Conservation (phyloP, 2,329 filamentous ascomycete species). For the Botrytis hyacinthi region DNA sequence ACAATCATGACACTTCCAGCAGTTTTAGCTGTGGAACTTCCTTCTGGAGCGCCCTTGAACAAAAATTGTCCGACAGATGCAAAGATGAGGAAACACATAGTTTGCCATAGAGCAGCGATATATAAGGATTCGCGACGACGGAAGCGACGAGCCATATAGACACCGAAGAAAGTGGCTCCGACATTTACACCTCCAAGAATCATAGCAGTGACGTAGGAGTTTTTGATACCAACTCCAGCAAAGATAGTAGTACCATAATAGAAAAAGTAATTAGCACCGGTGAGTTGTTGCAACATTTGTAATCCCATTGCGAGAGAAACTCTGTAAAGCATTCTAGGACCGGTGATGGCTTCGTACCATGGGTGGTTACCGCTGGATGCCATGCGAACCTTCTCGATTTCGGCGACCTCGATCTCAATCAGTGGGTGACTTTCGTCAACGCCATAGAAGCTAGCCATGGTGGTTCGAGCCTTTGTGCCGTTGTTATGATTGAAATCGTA, state of each 20-base stretch:
- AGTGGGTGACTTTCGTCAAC: conserved; percentile 47
- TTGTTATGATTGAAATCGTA: conserved; percentile 51
- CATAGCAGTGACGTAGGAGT: conserved; percentile 66
- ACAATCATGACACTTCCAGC: conserved; percentile 68
- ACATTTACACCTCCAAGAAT: conserved; percentile 69
- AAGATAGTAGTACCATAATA: conserved; percentile 70
- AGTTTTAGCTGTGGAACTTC: conserved; percentile 44
- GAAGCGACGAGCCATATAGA: conserved; percentile 66
- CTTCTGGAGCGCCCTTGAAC: conserved; percentile 46
- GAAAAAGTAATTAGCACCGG: conserved; percentile 61
- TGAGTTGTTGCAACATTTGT: conserved; percentile 68
- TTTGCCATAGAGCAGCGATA: conserved; percentile 65
- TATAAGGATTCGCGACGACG: conserved; percentile 68
- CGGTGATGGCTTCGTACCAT: conserved; percentile 60
- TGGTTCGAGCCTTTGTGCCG: conserved; percentile 49
- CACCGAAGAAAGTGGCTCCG: conserved; percentile 49
- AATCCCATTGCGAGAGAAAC: conserved; percentile 61
- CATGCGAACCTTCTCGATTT: conserved; percentile 46
- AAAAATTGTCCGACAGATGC: conserved; percentile 52
- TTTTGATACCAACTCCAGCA: conserved; percentile 56
- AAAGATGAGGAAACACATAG: conserved; percentile 63
- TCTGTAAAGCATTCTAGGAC: conserved; percentile 61
- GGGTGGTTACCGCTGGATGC: conserved; percentile 55
- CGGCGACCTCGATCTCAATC: conserved; percentile 50
- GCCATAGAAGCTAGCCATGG: conserved; percentile 53